Evolutionary conservation across 2,329 filamentous ascomycete genomes (phyloP), one percentile per base, ranked within the genome.

Genomic region (Chaetothyriales sp.): DNA sequence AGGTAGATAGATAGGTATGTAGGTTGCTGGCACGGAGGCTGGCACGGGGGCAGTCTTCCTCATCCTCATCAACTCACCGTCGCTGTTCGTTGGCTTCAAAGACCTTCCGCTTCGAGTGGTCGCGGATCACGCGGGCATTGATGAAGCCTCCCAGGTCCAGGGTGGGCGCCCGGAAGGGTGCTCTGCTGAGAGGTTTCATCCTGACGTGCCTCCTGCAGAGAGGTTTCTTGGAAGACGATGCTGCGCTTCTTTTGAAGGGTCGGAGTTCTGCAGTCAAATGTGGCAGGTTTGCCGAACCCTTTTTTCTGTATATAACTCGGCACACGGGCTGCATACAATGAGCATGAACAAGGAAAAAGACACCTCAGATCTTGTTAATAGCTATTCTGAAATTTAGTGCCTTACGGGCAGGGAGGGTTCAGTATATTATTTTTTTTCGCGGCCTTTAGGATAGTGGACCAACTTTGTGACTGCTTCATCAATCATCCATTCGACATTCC

Each of bases 101-200:
- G 53, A 88, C 86, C 72, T 93, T 90, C 63, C 92, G 84, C 79
- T 96, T 98, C 50, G 88, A 89, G 72, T 96, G 87, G 69, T 98
- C 92, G 62, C 92, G 86, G 65, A 98, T 84, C 59, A 86, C 78
- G 59, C 83, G 83, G 66, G 83, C 79, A 65, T 95, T 95, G 71
- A 93, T 69, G 65, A 85, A 95, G 66, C 86, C 86, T 66, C 84
- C 82, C 60, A 96, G 72, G 61, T 96, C 88, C 60, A 95, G 81
- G 74, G 82, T 89, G 71, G 94, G 94, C 28, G 88, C 76, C 61
- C 88, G 77, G 70, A 95, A 95, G 73, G 89, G 85, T 46, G 86
- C 83, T 82, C 86, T 86, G 56, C 59, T 78, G 73, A 66, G 72
- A 63, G 44, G 74, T 32, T 19, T 39, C 32, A 39, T 39, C 10